Evolutionary conservation across 2,329 filamentous ascomycete genomes (phyloP).

Genomic region (Fusarium fujikuroi): DNA sequence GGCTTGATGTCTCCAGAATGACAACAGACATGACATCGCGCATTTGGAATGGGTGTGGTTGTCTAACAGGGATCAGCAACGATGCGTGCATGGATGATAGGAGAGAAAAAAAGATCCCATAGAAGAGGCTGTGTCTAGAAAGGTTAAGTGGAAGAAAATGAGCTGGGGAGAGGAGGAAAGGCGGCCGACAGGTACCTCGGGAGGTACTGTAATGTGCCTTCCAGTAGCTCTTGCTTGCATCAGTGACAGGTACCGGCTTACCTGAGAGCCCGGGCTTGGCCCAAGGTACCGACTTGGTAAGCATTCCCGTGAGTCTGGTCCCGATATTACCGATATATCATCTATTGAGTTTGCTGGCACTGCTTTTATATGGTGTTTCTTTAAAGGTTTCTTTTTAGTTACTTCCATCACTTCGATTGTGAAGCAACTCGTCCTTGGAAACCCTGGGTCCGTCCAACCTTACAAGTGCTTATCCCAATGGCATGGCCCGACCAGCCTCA

Average conservation of each 20-base stretch:
- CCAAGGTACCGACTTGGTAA: not conserved
- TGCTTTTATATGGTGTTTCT: not conserved
- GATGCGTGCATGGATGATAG: not conserved
- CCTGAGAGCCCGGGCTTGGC: not conserved
- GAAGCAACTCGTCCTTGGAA: not conserved
- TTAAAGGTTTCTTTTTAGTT: too few relatives aligned
- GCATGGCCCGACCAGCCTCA: conserved; percentile 13
- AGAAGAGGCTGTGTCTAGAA: conserved; percentile 21
- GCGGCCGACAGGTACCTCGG: conserved; percentile 15
- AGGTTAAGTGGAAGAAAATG: not conserved
- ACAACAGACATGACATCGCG: conserved; percentile 12
- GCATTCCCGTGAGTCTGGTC: not conserved
- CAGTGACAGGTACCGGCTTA: conserved; percentile 24
- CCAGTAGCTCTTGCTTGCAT: conserved; percentile 12
- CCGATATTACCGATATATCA: not conserved
- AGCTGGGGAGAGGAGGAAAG: conserved; percentile 10
- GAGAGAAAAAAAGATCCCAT: conserved; percentile 5
- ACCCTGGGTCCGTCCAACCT: not conserved
- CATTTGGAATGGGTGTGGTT: not conserved
- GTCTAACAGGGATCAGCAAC: conserved; percentile 5
- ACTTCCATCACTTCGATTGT: not conserved
- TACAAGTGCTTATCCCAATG: conserved; percentile 19
- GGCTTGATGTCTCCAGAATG: conserved; percentile 20
- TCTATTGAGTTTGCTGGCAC: not conserved
- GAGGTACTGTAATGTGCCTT: not conserved